Conservation (phyloP, 768 basidiomycete species). For the Cystobasidium ongulense region DNA sequence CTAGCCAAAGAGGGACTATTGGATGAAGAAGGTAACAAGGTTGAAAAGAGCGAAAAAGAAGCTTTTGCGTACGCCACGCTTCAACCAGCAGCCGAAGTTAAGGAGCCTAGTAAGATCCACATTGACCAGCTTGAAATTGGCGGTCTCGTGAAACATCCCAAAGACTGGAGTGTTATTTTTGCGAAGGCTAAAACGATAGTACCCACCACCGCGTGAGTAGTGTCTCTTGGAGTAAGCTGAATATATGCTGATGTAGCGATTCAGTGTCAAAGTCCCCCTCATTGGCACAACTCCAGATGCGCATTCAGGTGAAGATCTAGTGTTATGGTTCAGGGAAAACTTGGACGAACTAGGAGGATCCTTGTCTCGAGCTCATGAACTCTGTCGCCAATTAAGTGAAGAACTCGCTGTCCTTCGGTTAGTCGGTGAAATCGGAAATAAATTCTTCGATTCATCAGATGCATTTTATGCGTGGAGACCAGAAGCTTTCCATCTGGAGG, state of each 20-base stretch:
- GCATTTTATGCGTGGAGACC: slow-evolving; percentile 30
- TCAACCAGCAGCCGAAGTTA: neutral
- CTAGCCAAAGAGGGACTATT: slow-evolving; percentile 7
- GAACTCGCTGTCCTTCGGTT: slow-evolving; percentile 27
- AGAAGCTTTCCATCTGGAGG: slow-evolving; percentile 30
- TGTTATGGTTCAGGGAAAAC: slow-evolving; percentile 28
- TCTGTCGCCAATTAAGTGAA: slow-evolving; percentile 33
- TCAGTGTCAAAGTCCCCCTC: slow-evolving; percentile 26
- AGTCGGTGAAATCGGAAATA: slow-evolving; percentile 32
- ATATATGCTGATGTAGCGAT: neutral
- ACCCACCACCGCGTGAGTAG: slow-evolving; percentile 11
- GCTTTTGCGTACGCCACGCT: neutral
- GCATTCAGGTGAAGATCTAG: slow-evolving; percentile 32
- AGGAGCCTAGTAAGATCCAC: neutral
- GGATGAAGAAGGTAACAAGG: slow-evolving; percentile 10
- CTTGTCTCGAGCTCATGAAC: slow-evolving; percentile 26
- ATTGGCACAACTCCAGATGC: slow-evolving; percentile 30
- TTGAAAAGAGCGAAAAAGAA: neutral
- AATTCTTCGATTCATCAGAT: slow-evolving; percentile 31
- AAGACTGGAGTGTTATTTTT: slow-evolving; percentile 26
- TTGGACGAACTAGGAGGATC: slow-evolving; percentile 27
- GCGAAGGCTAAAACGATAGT: neutral
- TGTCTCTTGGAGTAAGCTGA: neutral
- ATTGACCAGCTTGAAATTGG: slow-evolving; percentile 22
- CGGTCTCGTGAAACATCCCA: slow-evolving; percentile 7